These are phyloP conservation scores for Ceratocystis colombiana DNA, from an alignment of 2,329 filamentous ascomycete species.

Conservation along the genomic window DNA sequence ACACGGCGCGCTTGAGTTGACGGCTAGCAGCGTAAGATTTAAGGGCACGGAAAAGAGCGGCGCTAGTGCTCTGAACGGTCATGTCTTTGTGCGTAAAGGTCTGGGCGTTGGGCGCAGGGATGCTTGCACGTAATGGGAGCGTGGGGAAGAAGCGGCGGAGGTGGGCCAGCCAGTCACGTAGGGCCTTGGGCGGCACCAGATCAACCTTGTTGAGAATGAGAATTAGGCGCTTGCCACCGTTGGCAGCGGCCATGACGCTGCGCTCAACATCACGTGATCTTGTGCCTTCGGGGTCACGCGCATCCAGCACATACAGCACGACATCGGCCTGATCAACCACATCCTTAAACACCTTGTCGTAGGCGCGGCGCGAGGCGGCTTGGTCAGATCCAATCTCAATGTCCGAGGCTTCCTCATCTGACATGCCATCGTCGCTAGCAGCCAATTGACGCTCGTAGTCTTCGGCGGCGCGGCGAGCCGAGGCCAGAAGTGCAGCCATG, in stretches of 20 bases:
- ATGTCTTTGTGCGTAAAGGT: slow-evolving; percentile 88
- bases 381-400: slow-evolving; percentile 43
- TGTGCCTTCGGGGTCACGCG: slow-evolving; percentile 81
- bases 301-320: slow-evolving; percentile 84
- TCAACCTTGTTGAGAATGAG: slow-evolving; percentile 95
- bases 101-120: slow-evolving; percentile 71
- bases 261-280: slow-evolving; percentile 84
- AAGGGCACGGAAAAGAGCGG: slow-evolving; percentile 75
- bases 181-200: slow-evolving; percentile 68
- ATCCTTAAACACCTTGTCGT: slow-evolving; percentile 92
- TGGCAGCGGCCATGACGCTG: slow-evolving; percentile 78
- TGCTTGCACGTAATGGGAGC: slow-evolving; percentile 75
- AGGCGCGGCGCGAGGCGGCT: slow-evolving; percentile 67
- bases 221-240: slow-evolving; percentile 76
- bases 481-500: slow-evolving; percentile 83
- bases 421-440: slow-evolving; percentile 48
- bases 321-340: slow-evolving; percentile 85
- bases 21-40: slow-evolving; percentile 78
- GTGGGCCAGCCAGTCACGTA: slow-evolving; percentile 75
- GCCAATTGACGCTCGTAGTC: slow-evolving; percentile 59
- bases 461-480: slow-evolving; percentile 65
- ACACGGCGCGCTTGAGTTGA: slow-evolving; percentile 78
- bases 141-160: slow-evolving; percentile 86
- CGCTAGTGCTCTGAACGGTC: slow-evolving; percentile 74
- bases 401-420: slow-evolving; percentile 46